phyloP scores from a whole-genome alignment of 805 yeast species.

The Limtongia smithiae region DNA sequence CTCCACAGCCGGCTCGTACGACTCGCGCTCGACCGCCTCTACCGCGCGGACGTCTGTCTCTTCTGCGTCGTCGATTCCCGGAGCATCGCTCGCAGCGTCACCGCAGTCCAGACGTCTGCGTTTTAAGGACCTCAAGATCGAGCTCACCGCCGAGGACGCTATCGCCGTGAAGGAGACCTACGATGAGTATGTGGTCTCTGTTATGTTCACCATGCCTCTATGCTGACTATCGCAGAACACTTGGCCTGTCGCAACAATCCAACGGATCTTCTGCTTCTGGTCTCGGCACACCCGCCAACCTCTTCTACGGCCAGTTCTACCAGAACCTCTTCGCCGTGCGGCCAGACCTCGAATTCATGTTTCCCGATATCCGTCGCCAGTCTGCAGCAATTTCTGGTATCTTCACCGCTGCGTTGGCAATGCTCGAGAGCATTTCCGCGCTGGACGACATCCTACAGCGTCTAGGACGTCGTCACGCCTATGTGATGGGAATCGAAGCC shows the following conservation, averaged over 20 bases:
- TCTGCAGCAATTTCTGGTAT: slow-evolving; percentile 63
- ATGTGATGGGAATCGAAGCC: slow-evolving; percentile 57
- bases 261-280: slow-evolving; percentile 6
- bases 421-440: slow-evolving; percentile 49
- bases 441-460: slow-evolving; percentile 51
- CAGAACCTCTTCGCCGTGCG: slow-evolving; percentile 49
- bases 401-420: slow-evolving; percentile 51
- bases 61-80: neutral
- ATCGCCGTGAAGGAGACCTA: slow-evolving; percentile 19
- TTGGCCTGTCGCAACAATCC: slow-evolving; percentile 21
- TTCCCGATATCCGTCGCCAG: slow-evolving; percentile 59
- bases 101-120: neutral
- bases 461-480: slow-evolving; percentile 54
- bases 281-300: slow-evolving; percentile 25
- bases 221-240: slow-evolving; percentile 7
- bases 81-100: neutral
- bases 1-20: neutral
- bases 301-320: slow-evolving; percentile 59
- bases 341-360: slow-evolving; percentile 48
- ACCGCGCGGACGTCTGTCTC: slow-evolving; percentile 3
- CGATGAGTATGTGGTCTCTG: slow-evolving; percentile 14
- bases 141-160: slow-evolving; percentile 24
- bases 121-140: slow-evolving; percentile 20
- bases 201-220: neutral
- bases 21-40: slow-evolving; percentile 3